phyloP scores from a whole-genome alignment of 2,329 filamentous ascomycete species.

The Colletotrichum scovillei region DNA sequence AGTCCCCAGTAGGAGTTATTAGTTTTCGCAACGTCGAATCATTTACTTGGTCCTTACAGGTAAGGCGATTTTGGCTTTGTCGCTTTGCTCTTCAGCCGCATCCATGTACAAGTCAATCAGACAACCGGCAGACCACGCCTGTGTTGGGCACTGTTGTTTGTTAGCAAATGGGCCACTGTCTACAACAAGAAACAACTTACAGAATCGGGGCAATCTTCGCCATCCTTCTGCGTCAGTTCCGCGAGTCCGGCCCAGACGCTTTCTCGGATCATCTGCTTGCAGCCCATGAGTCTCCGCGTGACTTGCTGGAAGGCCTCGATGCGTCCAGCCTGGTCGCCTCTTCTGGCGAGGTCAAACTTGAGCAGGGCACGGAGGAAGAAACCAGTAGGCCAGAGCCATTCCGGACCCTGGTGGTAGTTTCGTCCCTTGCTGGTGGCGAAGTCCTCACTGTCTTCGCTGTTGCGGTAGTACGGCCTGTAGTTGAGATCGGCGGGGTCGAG shows the following conservation, averaged over 20 bases:
- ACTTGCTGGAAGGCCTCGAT: slow-evolving; percentile 96
- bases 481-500: slow-evolving; percentile 92
- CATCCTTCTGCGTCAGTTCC: slow-evolving; percentile 92
- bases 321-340: slow-evolving; percentile 71
- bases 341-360: slow-evolving; percentile 85
- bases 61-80: slow-evolving; percentile 37
- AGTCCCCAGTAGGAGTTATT: slow-evolving; percentile 9
- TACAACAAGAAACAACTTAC: slow-evolving; percentile 62
- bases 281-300: slow-evolving; percentile 82
- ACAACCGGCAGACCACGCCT: slow-evolving; percentile 96
- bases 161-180: not conserved
- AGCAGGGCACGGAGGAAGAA: slow-evolving; percentile 94
- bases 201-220: slow-evolving; percentile 86
- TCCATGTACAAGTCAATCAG: slow-evolving; percentile 97
- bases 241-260: slow-evolving; percentile 91
- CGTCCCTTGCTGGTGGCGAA: slow-evolving; percentile 93
- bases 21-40: slow-evolving; percentile 2
- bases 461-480: slow-evolving; percentile 94
- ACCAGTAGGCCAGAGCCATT: slow-evolving; percentile 98
- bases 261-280: slow-evolving; percentile 84
- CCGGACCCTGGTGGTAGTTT: slow-evolving; percentile 98
- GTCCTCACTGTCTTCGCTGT: slow-evolving; percentile 91
- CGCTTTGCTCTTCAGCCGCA: slow-evolving; percentile 68
- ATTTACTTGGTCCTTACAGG: slow-evolving; percentile 39
- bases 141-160: slow-evolving; percentile 80